Evolutionary conservation across 2,329 filamentous ascomycete species (phyloP).

Genomic region (Alternaria solani): DNA sequence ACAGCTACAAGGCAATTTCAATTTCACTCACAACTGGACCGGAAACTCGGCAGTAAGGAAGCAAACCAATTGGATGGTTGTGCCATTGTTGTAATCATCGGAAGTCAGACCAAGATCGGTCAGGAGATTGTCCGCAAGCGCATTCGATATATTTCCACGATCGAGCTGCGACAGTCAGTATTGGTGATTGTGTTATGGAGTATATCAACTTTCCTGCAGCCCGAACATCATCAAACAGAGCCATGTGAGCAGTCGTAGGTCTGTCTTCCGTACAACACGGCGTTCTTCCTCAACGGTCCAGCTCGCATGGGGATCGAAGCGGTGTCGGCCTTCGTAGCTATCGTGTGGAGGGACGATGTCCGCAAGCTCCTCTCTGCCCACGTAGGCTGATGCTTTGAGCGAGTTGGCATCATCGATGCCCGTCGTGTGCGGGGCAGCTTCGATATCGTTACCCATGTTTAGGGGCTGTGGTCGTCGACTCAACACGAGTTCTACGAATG

Average conservation of each 20-base stretch:
- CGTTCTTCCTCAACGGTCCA: conserved; percentile 67
- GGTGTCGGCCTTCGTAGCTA: conserved; percentile 62
- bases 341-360: conserved; percentile 55
- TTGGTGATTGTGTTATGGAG: not conserved
- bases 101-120: conserved; percentile 40
- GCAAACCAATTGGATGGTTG: conserved; percentile 74
- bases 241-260: conserved; percentile 39
- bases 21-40: conserved; percentile 42
- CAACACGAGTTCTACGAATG: not conserved
- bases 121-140: conserved; percentile 42
- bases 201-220: conserved; percentile 3
- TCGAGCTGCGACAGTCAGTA: conserved; percentile 54
- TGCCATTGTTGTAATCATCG: conserved; percentile 48
- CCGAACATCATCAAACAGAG: conserved; percentile 57
- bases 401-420: conserved; percentile 34
- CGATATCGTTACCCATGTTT: conserved; percentile 38
- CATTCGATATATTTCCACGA: conserved; percentile 53
- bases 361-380: conserved; percentile 41
- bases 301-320: conserved; percentile 63
- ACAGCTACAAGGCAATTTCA: not conserved
- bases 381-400: conserved; percentile 32
- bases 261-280: conserved; percentile 61
- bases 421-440: conserved; percentile 22
- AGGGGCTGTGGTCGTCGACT: conserved; percentile 1
- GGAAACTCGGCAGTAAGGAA: conserved; percentile 70